Evolutionary conservation across 2,329 filamentous ascomycete genomes (phyloP).

Genomic region (Paracoccidioides lutzii): DNA sequence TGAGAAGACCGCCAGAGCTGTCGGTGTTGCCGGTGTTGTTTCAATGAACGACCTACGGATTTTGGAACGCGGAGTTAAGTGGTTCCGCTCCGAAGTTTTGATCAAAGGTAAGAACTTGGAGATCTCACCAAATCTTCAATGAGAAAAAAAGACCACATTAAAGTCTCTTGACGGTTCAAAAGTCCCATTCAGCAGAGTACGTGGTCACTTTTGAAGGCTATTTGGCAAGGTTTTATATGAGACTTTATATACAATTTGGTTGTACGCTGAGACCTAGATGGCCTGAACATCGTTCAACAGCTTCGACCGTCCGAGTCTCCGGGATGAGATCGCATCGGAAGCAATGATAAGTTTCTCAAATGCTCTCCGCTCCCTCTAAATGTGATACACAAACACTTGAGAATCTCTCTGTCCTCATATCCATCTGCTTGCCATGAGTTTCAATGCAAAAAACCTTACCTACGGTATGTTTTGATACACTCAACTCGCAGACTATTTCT

Average conservation of each 20-base stretch:
- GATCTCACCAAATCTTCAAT: neutral
- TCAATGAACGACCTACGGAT: neutral
- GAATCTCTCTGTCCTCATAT: neutral
- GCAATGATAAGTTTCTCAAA: neutral
- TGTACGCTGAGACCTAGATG: neutral
- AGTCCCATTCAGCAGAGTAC: too few species aligned
- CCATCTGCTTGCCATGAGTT: slow-evolving; percentile 19
- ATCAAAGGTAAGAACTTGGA: neutral
- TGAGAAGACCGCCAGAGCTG: neutral
- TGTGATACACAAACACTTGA: neutral
- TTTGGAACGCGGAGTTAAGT: neutral
- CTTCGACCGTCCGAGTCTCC: neutral
- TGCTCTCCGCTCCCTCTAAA: neutral
- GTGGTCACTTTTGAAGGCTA: too few species aligned
- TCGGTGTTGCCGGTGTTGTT: neutral
- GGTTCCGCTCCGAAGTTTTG: neutral
- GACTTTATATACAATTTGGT: neutral
- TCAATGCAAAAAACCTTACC: slow-evolving; percentile 32
- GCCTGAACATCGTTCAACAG: neutral
- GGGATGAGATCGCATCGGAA: neutral
- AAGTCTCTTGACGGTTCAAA: too few species aligned
- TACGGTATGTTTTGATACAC: slow-evolving; percentile 24
- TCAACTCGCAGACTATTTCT: slow-evolving; percentile 1
- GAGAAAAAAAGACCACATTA: too few species aligned
- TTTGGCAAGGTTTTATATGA: neutral